Base-by-base conservation (phyloP, 139 green algal species). In the Coelastrella sp. region DNA sequence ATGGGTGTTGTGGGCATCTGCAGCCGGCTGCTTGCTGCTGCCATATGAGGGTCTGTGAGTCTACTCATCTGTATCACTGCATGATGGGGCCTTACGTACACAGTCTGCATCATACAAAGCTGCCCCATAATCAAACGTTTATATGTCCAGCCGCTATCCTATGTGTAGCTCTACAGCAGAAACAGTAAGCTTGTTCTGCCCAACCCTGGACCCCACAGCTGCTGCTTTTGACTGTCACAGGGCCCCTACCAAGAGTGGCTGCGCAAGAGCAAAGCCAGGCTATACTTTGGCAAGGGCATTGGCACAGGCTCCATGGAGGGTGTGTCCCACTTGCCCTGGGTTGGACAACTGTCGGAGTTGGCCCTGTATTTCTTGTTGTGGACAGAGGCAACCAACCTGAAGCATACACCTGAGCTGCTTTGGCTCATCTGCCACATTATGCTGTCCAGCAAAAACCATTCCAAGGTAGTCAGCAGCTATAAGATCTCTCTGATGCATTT, bases 281-380 rank as follows among this genome's bases (percentile, higher is more conserved):
- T 84, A 1, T 56, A 68, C 35, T 35, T 35, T 9, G 7, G 25
- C 15, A 56, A 68, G 49, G 49, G 35, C 15, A 49, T 25, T 35
- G 78, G 17, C 49, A 56, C 9, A 1, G 56, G 56, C 78, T 11
- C 10, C 27, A 22, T 83, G 8, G 24, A 0, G 8, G 76, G 76
- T 0, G 76, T 83, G 76, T 15, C 76, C 17, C 9, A 17, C 27
- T 20, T 11, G 7, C 17, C 12, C 7, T 86, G 80, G 80, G 49
- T 86, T 17, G 17, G 20, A 7, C 57, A 93, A 78, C 74, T 94
- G 58, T 81, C 75, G 17, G 95, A 97, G 93, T 92, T 97, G 70
- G 89, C 91, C 6, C 89, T 98, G n/a, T 98, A 94, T 89, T 97
- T 97, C 90, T 92, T 98, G 68, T 94, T 98, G 73, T 98, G 96